Evolutionary conservation across 495 filamentous ascomycete genomes (phyloP), one percentile per base, ranked within the genome.

Genomic region (Saxispiralis lemnorum): DNA sequence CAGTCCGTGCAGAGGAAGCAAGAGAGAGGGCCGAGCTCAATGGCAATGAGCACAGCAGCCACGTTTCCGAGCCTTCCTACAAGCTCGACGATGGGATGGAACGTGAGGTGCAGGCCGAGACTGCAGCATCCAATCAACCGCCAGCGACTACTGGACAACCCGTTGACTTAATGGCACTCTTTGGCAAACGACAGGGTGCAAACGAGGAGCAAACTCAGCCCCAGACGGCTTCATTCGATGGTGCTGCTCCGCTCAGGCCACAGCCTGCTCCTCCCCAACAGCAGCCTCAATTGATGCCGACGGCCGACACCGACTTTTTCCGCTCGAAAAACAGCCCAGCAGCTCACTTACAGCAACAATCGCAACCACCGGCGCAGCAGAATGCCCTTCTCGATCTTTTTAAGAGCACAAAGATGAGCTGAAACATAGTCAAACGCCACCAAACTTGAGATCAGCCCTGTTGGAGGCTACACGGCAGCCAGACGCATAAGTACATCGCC

Each of bases 1-100:
- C 73, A 1, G 51, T 56, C 9, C 63, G 64, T 48, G 71, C 70
- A 0, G 68, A 67, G 16, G 49, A 59, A 28, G 71, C 65, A 32
- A 37, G 67, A 38, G 63, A 62, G 51, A 41, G 61, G 20, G 64
- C 63, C 9, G n/a, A 35, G 34, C 3, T 35, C 34, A 12, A 35
- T 17, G 13, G 13, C 34, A 12, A 35, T 14, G 34, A 12, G 13
- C 12, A 14, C 13, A 17, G 6, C 16, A 12, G 34, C 5, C 34
- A 35, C n/a, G 13, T 17, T 5, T 17, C 15, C 19, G 37, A 5
- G 19, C 37, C 34, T 14, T 35, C 34, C 4, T 43, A 43, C 40
- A 34, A 34, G 12, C 30, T 46, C n/a, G 48, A 51, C 28, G 44
- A 36, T 7, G 35, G 43, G 9, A 13, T 37, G 15, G 31, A 46